These are phyloP conservation scores for Solanum bulbocastanum DNA, from an alignment of 257 asterid species.

Conservation along the genomic window DNA sequence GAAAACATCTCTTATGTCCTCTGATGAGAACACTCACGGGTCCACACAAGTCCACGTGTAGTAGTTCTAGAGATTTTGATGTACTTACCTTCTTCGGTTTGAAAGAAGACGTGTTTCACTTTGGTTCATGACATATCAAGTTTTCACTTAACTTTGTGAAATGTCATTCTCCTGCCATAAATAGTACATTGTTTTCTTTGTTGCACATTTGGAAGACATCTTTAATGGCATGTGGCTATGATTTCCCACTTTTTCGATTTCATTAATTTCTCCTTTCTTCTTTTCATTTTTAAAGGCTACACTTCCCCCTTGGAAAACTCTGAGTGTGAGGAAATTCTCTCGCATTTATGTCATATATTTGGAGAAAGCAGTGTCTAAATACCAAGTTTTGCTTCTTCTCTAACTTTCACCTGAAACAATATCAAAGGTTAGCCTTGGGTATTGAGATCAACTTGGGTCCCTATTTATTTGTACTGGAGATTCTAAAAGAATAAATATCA, in stretches of 20 bases:
- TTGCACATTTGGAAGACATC: not conserved
- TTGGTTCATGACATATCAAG: too few relatives aligned
- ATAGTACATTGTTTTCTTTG: not conserved
- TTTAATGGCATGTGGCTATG: not conserved
- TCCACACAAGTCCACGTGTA: too few relatives aligned
- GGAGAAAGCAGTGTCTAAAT: not conserved
- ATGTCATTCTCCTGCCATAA: not conserved
- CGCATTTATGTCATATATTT: not conserved
- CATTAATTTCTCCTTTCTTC: not conserved
- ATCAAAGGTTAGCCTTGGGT: too few relatives aligned
- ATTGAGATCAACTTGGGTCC: not conserved
- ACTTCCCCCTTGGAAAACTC: not conserved
- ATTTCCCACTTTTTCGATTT: not conserved
- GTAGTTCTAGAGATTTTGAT: too few relatives aligned
- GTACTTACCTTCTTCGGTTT: too few relatives aligned
- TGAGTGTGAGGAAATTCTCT: not conserved
- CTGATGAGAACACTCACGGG: too few relatives aligned
- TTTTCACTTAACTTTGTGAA: too few relatives aligned
- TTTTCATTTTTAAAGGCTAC: not conserved
- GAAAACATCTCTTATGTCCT: too few relatives aligned
- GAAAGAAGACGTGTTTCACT: too few relatives aligned
- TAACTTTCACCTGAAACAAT: too few relatives aligned
- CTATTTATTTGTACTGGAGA: too few relatives aligned
- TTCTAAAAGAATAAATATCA: too few relatives aligned
- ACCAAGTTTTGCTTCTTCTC: not conserved